Evolutionary conservation across 192 early-diverging fungal species (phyloP), one percentile per base, ranked within the genome.

Genomic region (Backusella australiensis): DNA sequence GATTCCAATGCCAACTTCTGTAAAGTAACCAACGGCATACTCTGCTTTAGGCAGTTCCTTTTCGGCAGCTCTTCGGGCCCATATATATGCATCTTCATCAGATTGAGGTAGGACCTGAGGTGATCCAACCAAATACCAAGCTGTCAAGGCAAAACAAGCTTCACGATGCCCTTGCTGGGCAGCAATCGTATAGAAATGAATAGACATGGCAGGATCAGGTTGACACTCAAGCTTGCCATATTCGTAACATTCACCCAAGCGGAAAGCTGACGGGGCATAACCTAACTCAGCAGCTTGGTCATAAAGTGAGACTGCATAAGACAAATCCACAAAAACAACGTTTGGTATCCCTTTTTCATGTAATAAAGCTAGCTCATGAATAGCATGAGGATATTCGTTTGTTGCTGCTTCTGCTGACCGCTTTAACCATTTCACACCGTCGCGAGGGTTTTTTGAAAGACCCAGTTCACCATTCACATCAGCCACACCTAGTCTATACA

Each of bases 401-500:
- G 82, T 87, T 5, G 89, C 91, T 12, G 87, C 86, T 74, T 89
- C 89, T 14, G 85, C 85, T 4, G 90, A 84, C 69, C 87, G 74
- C 68, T 90, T 90, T 32, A 89, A 75, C 86, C 86, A 91, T 69
- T 91, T 88, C 41, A 87, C 86, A 36, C 90, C 90, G 67, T 90
- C 88, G 11, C 89, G 82, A 35, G 85, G 82, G 34, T 90, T 90
- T 21, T 81, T 83, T 19, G 80, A 78, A 11, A 91, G 68, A 6
- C 87, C 86, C 7, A 90, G 80, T 73, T 90, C 90, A 53, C 90
- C 90, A 69, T 88, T 87, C 2, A 91, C 75, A 56, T 86, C 86
- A 9, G 88, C 89, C n/a, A 91, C 84, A 35, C 90, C 90, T n/a
- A 91, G 67, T 72, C 89, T 82, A 80, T 88, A 91, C 89, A 90